These are phyloP conservation scores for Akanthomyces lecanii DNA, from an alignment of 2,329 filamentous ascomycete genomes.

Conservation along the genomic window DNA sequence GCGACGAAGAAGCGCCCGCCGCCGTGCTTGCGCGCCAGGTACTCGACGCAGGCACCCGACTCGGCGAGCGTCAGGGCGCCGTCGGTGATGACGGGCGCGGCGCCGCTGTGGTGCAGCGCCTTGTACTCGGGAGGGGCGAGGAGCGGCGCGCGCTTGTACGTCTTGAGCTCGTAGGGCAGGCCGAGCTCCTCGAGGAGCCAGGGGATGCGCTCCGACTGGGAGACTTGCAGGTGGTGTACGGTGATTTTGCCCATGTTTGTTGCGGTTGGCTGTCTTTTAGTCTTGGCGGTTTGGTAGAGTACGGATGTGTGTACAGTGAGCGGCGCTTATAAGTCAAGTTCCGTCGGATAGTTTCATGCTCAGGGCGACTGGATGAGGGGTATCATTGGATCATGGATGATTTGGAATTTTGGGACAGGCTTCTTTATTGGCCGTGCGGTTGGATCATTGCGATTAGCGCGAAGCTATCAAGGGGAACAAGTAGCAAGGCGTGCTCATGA, in stretches of 20 bases:
- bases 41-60: conserved; percentile 56
- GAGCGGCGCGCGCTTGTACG: conserved; percentile 30
- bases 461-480: neutral
- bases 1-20: conserved; percentile 43
- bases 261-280: neutral
- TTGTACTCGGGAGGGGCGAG: conserved; percentile 37
- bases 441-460: neutral
- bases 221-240: conserved; percentile 52
- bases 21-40: conserved; percentile 53
- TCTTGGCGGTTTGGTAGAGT: neutral
- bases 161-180: conserved; percentile 31
- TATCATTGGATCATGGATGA: neutral
- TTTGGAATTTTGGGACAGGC: neutral
- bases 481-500: neutral
- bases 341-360: neutral
- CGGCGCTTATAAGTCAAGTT: neutral
- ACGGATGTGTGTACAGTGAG: too few relatives aligned
- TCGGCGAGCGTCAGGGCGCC: conserved; percentile 53
- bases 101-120: conserved; percentile 45
- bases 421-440: neutral
- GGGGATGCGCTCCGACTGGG: conserved; percentile 60
- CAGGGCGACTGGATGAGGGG: neutral
- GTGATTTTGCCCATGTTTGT: conserved; percentile 26
- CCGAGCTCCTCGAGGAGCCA: conserved; percentile 63
- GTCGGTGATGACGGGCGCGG: conserved; percentile 54